Conservation (phyloP, 768 basidiomycete species). For the Pholiota conissans region DNA sequence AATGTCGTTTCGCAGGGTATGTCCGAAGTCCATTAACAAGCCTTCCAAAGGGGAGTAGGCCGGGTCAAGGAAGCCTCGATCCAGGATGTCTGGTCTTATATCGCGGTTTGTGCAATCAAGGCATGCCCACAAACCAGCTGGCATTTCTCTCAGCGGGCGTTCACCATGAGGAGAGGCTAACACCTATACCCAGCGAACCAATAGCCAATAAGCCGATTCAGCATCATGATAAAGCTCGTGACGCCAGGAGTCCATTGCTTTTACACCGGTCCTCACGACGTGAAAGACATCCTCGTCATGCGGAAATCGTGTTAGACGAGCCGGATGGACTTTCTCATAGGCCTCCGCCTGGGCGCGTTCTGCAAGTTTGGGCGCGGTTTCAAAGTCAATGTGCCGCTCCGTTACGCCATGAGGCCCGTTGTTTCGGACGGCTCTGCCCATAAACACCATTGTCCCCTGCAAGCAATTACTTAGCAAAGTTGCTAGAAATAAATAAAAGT, state of each 20-base stretch:
- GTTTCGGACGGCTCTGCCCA: conserved; percentile 3
- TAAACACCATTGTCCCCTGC: conserved; percentile 7
- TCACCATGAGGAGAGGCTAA: background rate
- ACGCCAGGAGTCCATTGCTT: background rate
- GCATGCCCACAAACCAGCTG: background rate
- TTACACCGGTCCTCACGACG: background rate
- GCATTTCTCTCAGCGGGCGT: background rate
- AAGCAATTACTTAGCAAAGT: background rate
- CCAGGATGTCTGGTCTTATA: background rate
- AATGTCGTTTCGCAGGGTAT: background rate
- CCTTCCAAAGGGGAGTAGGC: background rate
- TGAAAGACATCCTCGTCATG: background rate
- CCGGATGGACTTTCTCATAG: background rate
- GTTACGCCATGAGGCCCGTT: background rate
- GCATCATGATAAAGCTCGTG: conserved; percentile 8
- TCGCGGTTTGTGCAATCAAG: background rate
- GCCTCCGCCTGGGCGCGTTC: background rate
- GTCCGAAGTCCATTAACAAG: background rate
- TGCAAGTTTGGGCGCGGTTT: background rate
- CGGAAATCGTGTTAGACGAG: background rate
- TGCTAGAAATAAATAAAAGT: background rate
- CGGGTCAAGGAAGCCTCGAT: background rate
- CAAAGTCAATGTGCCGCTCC: background rate
- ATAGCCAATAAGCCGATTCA: conserved; percentile 8
- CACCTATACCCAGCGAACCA: conserved; percentile 6